Base-by-base conservation (phyloP, 2,329 filamentous ascomycete species). In the Annulohypoxylon truncatum region DNA sequence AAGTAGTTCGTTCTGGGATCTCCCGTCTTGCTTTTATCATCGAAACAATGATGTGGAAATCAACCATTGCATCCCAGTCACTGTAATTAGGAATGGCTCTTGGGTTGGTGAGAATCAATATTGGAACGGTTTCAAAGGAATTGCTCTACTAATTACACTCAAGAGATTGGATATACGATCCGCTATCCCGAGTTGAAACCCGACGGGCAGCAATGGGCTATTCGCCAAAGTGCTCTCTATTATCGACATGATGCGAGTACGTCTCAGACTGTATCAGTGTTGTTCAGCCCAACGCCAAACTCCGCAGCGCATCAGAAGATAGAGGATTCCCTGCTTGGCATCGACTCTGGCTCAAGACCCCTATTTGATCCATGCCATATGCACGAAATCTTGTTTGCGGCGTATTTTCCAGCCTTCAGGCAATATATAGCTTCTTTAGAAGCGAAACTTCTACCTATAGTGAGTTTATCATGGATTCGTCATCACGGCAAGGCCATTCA, bases 111-210 rank as follows among this genome's bases (percentile, higher is more conserved):
- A 22, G 62, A 42, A 29, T n/a, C 5, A 13, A 24, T 7, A 5
- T 20, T 13, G 18, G 26, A 1, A 20, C 8, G 2, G 10, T 22
- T n/a, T 8, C 5, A n/a, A 13, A 10, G 8, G 9, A 35, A 6
- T 15, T 8, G 9, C 9, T 5, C 50, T 3, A 26, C 58, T 70
- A 51, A 67, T 12, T 46, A 15, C 24, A 42, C 18, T 13, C 2
- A 52, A 76, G 72, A 76, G 50, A 67, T 73, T 3, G 58, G 64
- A 10, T 77, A 77, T 58, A 74, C 73, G 1, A 64, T 77, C 18
- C 70, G 70, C 13, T 77, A 77, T 38, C 75, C 75, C 8, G 73
- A 77, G 55, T 71, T 70, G 40, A 77, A 75, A 47, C 51, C 67
- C 8, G 57, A 35, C 38, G 66, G 69, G 3, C 46, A 66, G 4